Evolutionary conservation across 805 yeast genomes (phyloP).

Genomic region (Kazachstania africana): DNA sequence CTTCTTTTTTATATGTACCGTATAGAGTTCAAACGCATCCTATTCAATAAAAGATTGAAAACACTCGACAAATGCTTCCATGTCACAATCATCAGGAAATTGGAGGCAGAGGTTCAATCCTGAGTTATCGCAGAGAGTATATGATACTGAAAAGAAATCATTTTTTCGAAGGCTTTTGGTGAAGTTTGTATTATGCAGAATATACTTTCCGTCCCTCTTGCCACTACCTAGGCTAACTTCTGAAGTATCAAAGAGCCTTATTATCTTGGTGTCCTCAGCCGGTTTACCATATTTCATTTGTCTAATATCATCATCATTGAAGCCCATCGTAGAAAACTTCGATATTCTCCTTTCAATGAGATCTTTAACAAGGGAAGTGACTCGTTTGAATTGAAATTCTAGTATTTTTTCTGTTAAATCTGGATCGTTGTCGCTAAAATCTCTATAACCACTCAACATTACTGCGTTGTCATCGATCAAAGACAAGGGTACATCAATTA

Average conservation of each 20-base stretch:
- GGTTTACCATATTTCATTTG: slow-evolving; percentile 15
- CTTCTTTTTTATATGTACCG: too few species aligned
- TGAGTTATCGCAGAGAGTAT: slow-evolving; percentile 10
- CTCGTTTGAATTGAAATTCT: slow-evolving; percentile 16
- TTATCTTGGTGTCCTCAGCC: slow-evolving; percentile 7
- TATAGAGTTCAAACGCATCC: too few species aligned
- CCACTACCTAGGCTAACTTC: slow-evolving; percentile 6
- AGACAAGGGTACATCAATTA: slow-evolving; percentile 17
- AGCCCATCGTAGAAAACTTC: slow-evolving; percentile 14
- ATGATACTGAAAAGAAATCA: slow-evolving; percentile 19
- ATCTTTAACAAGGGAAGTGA: slow-evolving; percentile 12
- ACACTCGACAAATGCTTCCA: slow-evolving; percentile 21
- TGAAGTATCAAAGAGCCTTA: slow-evolving; percentile 20
- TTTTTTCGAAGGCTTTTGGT: slow-evolving; percentile 14
- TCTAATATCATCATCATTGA: slow-evolving; percentile 21
- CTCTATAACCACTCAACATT: slow-evolving; percentile 1
- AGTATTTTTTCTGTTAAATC: slow-evolving; percentile 11
- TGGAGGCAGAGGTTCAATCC: slow-evolving; percentile 22
- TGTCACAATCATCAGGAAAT: slow-evolving; percentile 16
- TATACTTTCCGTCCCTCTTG: slow-evolving; percentile 2
- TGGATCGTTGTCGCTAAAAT: slow-evolving; percentile 5
- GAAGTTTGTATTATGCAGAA: slow-evolving; percentile 13
- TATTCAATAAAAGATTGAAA: slow-evolving; percentile 20
- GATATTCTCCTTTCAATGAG: slow-evolving; percentile 8
- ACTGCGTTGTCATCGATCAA: slow-evolving; percentile 13